A percentile compares a stretch with the other conserved stretches of the same genome.
Evolutionary conservation across 306 rosid species (phyloP).

Genomic region (Begonia fuchsioides): DNA sequence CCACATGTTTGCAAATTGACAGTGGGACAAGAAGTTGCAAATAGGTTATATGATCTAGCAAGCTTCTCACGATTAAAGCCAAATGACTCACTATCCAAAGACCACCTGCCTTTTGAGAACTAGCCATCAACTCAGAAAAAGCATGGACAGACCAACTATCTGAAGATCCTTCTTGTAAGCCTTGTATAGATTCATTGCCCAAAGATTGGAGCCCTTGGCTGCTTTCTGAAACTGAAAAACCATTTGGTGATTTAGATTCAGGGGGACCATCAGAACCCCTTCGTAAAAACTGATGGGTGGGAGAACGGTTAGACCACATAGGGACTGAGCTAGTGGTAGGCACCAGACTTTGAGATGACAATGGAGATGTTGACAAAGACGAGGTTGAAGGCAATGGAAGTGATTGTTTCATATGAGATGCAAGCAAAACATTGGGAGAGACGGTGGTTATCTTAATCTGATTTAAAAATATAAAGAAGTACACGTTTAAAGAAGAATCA

Average conservation of each 20-base stretch:
- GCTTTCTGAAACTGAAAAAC: constrained; percentile 43
- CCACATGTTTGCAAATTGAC: constrained; percentile 40
- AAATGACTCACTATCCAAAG: constrained; percentile 64
- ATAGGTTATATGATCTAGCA: constrained; percentile 39
- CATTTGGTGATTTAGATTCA: constrained; percentile 47
- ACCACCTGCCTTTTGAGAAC: constrained; percentile 68
- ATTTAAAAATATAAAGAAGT: constrained; percentile 8
- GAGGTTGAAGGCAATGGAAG: constrained; percentile 52
- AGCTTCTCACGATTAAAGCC: constrained; percentile 50
- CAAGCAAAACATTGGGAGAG: constrained; percentile 29
- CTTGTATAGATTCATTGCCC: constrained; percentile 46
- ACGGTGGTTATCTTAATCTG: constrained; percentile 50
- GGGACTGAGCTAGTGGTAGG: constrained; percentile 43
- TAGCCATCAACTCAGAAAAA: constrained; percentile 62
- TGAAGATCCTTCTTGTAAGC: constrained; percentile 53
- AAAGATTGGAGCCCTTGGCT: constrained; percentile 35
- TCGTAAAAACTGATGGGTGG: constrained; percentile 38
- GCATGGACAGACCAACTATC: constrained; percentile 83
- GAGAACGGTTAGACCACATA: constrained; percentile 36
- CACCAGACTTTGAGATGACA: constrained; percentile 37
- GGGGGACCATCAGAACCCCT: constrained; percentile 55
- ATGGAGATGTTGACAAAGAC: constrained; percentile 41
- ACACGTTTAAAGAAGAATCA: neutral
- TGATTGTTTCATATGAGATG: constrained; percentile 49
- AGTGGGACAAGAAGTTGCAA: constrained; percentile 35